Percentiles rank a stretch among this genome's conserved stretches.
Conservation (phyloP, 306 rosid species). For the Cicer arietinum region DNA sequence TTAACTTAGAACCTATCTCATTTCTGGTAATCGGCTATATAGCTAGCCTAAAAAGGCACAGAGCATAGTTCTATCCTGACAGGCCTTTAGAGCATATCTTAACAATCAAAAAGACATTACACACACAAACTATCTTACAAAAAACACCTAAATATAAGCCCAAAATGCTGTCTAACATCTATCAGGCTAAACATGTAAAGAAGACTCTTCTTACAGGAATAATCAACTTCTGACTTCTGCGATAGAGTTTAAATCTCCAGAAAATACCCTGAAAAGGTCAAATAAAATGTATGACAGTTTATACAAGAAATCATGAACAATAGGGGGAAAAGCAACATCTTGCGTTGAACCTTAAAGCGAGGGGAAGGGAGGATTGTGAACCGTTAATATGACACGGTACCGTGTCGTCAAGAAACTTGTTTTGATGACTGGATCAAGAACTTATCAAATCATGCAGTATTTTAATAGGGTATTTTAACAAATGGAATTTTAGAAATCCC, state of each 20-base stretch:
- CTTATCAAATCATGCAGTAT: too few species aligned
- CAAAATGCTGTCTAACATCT: neutral
- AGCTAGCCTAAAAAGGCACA: conserved; percentile 21
- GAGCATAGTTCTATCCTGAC: neutral
- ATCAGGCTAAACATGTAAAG: conserved; percentile 35
- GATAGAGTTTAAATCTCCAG: conserved; percentile 87
- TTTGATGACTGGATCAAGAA: too few species aligned
- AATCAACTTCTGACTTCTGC: conserved; percentile 88
- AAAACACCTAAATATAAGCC: conserved; percentile 25
- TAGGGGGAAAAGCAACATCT: neutral
- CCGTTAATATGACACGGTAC: neutral
- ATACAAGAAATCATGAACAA: conserved; percentile 27
- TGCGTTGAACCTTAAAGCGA: conserved; percentile 11
- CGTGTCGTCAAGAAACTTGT: too few species aligned
- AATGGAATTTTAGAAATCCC: neutral
- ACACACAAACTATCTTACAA: neutral
- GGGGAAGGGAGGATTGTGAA: conserved; percentile 15
- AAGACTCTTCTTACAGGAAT: conserved; percentile 71
- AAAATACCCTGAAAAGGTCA: conserved; percentile 73
- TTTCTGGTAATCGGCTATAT: neutral
- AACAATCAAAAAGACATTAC: conserved; percentile 1
- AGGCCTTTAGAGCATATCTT: conserved; percentile 8
- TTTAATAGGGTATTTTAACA: neutral
- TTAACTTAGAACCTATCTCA: neutral
- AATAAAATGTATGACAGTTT: conserved; percentile 37